These are phyloP conservation scores for Meripilus lineatus DNA, from an alignment of 1,284 basidiomycete genomes.

Conservation along the genomic window DNA sequence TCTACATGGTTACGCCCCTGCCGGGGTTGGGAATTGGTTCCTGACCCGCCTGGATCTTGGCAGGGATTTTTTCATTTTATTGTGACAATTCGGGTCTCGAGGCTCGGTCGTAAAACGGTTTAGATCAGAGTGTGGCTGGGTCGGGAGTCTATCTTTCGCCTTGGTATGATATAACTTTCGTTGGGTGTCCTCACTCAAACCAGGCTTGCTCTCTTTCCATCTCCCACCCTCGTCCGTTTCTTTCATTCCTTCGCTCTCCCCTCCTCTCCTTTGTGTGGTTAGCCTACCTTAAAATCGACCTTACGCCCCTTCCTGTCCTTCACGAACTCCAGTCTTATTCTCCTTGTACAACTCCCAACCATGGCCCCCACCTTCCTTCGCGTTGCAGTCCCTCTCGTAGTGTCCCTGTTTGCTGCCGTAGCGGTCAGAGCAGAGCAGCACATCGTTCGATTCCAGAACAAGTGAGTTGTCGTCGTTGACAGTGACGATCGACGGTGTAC, in stretches of 20 bases:
- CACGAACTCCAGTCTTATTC: constrained; percentile 13
- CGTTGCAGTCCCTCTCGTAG: constrained; percentile 20
- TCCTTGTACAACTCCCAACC: constrained; percentile 7
- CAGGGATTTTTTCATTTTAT: too few relatives aligned
- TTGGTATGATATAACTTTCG: too few relatives aligned
- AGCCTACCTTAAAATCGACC: not conserved
- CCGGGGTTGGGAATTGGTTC: too few relatives aligned
- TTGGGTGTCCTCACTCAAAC: not conserved
- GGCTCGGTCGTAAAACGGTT: too few relatives aligned
- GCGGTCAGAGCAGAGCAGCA: constrained; percentile 30
- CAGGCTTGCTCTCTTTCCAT: not conserved
- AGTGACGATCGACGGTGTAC: not conserved
- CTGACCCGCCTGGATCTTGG: too few relatives aligned
- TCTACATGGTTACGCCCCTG: too few relatives aligned
- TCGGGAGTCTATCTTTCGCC: too few relatives aligned
- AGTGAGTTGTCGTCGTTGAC: constrained; percentile 20
- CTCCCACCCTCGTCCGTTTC: not conserved
- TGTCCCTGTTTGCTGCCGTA: constrained; percentile 20
- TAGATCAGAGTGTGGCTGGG: too few relatives aligned
- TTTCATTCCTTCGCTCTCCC: not conserved
- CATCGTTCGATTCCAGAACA: constrained; percentile 32
- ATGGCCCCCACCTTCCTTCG: constrained; percentile 28
- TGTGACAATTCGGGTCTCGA: too few relatives aligned
- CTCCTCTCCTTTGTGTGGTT: not conserved
- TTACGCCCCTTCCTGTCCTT: constrained; percentile 14